Evolutionary conservation across 495 filamentous ascomycete genomes (phyloP), one percentile per base, ranked within the genome.

Genomic region (Neurospora sp.): DNA sequence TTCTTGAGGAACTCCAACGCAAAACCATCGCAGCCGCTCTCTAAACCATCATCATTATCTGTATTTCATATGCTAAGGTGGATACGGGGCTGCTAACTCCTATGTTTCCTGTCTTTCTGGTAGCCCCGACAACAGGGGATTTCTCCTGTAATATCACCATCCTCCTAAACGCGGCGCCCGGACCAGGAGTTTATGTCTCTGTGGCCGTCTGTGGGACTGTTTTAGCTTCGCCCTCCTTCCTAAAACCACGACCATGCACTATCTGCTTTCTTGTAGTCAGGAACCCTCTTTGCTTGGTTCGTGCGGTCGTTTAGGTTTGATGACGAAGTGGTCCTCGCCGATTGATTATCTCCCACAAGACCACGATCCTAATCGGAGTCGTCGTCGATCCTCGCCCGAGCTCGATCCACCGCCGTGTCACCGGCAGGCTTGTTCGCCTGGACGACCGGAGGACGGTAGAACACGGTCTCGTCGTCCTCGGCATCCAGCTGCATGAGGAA

Each of bases 401-500:
- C 85, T 53, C 83, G 79, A 73, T 86, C 85, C 10, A 86, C 82
- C 18, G 83, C 85, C 40, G 85, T 86, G 74, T 86, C 74, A 65
- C 85, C 85, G 1, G 79, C 78, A 10, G 80, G 74, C 78, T 83
- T 85, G 72, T 83, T 82, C 37, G 73, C 73, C 70, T 83, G 80
- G 40, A 83, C 81, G 8, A 86, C 81, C 31, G 87, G 85, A 8
- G 91, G 89, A 27, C 88, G 89, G 77, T 92, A 94, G 77, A 92
- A 93, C 0, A 90, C 90, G 42, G 89, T 87, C 41, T 91, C 93
- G 72, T 98, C 94, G 73, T 98, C 94, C 75, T 96, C 94, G 39
- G 93, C 90, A 77, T 98, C 96, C 12, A 99, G 86, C 78, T 97
- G 95, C 86, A 98, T 88, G 8, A 99, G 85, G 85, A 96, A 99